phyloP scores from a whole-genome alignment of 2,329 filamentous ascomycete genomes.

The Colletotrichum sp. region DNA sequence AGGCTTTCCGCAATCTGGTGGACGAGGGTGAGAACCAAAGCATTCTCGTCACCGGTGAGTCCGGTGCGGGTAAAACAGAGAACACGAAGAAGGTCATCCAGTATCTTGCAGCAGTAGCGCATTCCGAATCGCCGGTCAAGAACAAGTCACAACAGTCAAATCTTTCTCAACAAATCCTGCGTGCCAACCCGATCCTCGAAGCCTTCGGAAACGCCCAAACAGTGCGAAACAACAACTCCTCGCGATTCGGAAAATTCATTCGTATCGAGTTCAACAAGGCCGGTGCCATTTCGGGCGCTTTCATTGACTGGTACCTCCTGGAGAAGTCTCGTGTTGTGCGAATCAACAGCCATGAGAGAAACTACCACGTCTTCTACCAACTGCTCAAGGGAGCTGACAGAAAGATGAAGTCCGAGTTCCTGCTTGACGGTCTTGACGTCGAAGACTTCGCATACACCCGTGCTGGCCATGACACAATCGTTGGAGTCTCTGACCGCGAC shows the following conservation, averaged over 20 bases:
- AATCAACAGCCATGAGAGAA: conserved; percentile 86
- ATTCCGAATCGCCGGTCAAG: conserved; percentile 75
- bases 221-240: conserved; percentile 97
- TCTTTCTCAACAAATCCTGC: conserved; percentile 93
- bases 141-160: conserved; percentile 73
- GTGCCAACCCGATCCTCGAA: conserved; percentile 96
- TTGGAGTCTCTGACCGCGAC: conserved; percentile 85
- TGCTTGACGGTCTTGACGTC: conserved; percentile 76
- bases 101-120: conserved; percentile 93
- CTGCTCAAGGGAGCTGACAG: conserved; percentile 82
- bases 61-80: conserved; percentile 96
- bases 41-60: conserved; percentile 97
- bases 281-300: conserved; percentile 92
- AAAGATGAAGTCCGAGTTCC: conserved; percentile 75
- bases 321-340: conserved; percentile 98
- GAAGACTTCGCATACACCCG: conserved; percentile 92
- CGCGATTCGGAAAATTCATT: conserved; percentile 98
- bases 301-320: conserved; percentile 97
- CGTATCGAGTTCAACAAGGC: conserved; percentile 90
- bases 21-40: conserved; percentile 97
- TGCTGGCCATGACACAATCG: conserved; percentile 89
- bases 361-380: conserved; percentile 98
- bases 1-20: conserved; percentile 93
- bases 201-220: conserved; percentile 98
- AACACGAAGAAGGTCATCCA: conserved; percentile 99